Evolutionary conservation across 176 grass and related monocot species (phyloP), one percentile per base, ranked within the genome.

Genomic region (Pontederia paniculata): DNA sequence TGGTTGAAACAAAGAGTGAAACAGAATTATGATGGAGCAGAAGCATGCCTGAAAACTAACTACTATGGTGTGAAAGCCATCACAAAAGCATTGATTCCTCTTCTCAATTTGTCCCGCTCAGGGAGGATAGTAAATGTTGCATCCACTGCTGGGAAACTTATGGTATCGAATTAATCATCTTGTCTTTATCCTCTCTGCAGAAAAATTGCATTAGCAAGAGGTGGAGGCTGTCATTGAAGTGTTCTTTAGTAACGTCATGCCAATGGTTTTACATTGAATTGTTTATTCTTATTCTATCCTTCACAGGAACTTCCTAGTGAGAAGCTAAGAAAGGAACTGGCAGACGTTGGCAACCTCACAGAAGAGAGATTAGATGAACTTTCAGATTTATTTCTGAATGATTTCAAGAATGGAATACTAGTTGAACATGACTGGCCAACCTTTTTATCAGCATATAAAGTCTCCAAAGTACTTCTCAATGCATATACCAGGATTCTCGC

Each of bases 401-500:
- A 84, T 65, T 77, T 74, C 65, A 47, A 80, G 62, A 45, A 45
- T 43, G 68, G 76, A 9, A 18, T 23, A 9, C 2, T 76, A 42
- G 45, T 48, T 45, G 55, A 16, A 10, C 62, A 46, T n/a, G 68
- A 66, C 42, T 88, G 84, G 84, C 79, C 76, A 10, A 23, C 5
- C 19, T 17, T 0, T 4, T 2, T 17, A 17, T 43, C 73, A 9
- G 76, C 73, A 21, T 89, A 89, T 52, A 84, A 58, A 58, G 52
- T 89, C 18, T 68, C 78, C 16, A 85, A 77, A 78, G 72, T 61
- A 0, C 57, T 59, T 19, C 2, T 80, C 21, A 72, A 67, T 52
- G 58, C 78, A 12, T 85, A 85, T 66, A 56, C 82, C 31, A 85
- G 78, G 64, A 31, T 79, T 10, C 73, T 85, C 0, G 81, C 78